These are phyloP conservation scores for Terana coerulea DNA, from an alignment of 768 basidiomycete species.

Conservation along the genomic window DNA sequence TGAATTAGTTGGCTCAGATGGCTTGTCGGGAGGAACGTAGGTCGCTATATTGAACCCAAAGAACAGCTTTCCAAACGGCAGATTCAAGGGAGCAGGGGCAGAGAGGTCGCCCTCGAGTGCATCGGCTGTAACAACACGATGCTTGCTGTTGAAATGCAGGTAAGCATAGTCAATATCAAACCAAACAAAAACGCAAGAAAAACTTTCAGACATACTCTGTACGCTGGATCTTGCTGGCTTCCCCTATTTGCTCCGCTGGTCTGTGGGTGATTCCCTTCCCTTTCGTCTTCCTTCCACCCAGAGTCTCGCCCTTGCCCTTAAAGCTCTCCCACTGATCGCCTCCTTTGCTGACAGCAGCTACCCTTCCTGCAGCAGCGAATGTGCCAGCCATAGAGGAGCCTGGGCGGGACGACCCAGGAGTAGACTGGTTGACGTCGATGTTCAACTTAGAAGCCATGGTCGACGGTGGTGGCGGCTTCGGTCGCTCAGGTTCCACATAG, in stretches of 20 bases:
- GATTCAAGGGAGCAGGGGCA: slow-evolving; percentile 84
- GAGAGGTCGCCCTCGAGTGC: slow-evolving; percentile 69
- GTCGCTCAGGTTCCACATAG: slow-evolving; percentile 91
- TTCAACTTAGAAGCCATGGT: slow-evolving; percentile 98
- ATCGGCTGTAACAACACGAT: slow-evolving; percentile 78
- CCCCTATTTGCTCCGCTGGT: slow-evolving; percentile 73
- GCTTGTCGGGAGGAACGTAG: slow-evolving; percentile 48
- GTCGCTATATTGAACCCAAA: slow-evolving; percentile 87
- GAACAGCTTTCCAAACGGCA: slow-evolving; percentile 94
- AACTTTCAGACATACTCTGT: slow-evolving; percentile 66
- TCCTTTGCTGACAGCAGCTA: slow-evolving; percentile 59
- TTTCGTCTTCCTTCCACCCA: slow-evolving; percentile 89
- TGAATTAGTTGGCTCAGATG: slow-evolving; percentile 5
- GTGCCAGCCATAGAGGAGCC: slow-evolving; percentile 69
- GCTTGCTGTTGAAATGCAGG: slow-evolving; percentile 51
- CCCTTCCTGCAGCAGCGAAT: slow-evolving; percentile 49
- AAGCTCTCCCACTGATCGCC: slow-evolving; percentile 93
- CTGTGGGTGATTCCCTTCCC: slow-evolving; percentile 89
- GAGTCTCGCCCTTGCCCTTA: slow-evolving; percentile 90
- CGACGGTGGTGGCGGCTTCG: slow-evolving; percentile 71
- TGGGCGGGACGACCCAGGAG: slow-evolving; percentile 83
- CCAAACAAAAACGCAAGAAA: not conserved
- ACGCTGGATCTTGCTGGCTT: slow-evolving; percentile 83
- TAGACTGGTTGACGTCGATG: slow-evolving; percentile 85
- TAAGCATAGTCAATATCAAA: not conserved